Evolutionary conservation across 2,329 filamentous ascomycete species (phyloP).

Genomic region (Aspergillus spinulosporus): DNA sequence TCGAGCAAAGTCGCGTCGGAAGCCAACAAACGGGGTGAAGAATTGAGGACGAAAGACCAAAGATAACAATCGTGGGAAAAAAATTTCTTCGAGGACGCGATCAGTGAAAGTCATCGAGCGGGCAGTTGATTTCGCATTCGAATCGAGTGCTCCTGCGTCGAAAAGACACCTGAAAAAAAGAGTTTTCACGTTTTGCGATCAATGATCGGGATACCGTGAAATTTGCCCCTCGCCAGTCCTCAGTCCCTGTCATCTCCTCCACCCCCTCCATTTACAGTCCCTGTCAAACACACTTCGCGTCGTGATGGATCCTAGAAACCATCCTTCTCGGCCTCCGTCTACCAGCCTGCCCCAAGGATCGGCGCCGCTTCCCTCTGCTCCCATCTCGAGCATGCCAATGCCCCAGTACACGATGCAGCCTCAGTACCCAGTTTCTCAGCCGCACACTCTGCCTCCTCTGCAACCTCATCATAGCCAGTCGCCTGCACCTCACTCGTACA

Average conservation of each 20-base stretch:
- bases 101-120: slow-evolving; percentile 17
- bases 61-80: slow-evolving; percentile 8
- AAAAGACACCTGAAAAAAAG: slow-evolving; percentile 18
- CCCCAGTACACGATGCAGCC: slow-evolving; percentile 50
- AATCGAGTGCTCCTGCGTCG: slow-evolving; percentile 15
- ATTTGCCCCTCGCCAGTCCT: slow-evolving; percentile 17
- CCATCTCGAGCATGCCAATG: slow-evolving; percentile 49
- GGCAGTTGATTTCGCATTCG: slow-evolving; percentile 13
- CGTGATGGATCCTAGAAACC: slow-evolving; percentile 46
- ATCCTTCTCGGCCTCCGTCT: slow-evolving; percentile 47
- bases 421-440: slow-evolving; percentile 46
- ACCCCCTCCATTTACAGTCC: slow-evolving; percentile 13
- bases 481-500: slow-evolving; percentile 44
- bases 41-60: slow-evolving; percentile 16
- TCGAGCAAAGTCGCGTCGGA: slow-evolving; percentile 15
- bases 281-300: slow-evolving; percentile 20
- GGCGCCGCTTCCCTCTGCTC: slow-evolving; percentile 46
- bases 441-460: slow-evolving; percentile 48
- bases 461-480: slow-evolving; percentile 49
- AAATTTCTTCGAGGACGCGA: slow-evolving; percentile 18
- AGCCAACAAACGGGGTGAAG: slow-evolving; percentile 16
- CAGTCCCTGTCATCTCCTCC: slow-evolving; percentile 18
- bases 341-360: slow-evolving; percentile 48
- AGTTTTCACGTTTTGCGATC: slow-evolving; percentile 29
- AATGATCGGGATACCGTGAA: slow-evolving; percentile 41